Conservation (phyloP, 352 stramenopile genomes). For the Globisporangium carolinianum region DNA sequence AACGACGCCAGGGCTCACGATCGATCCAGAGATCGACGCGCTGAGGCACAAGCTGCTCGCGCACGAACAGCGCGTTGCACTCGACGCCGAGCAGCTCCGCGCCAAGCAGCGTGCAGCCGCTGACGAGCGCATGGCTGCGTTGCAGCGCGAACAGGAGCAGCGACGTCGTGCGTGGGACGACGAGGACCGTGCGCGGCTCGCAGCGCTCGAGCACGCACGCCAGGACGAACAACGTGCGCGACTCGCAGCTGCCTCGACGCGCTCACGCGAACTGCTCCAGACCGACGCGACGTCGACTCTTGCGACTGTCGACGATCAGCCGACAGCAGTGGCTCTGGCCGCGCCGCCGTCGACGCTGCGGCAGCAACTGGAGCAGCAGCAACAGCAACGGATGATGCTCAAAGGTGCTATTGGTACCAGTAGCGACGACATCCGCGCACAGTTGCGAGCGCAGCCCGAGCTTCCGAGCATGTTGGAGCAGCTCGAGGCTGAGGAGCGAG, state of each 20-base stretch:
- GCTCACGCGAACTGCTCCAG: slow-evolving; percentile 24
- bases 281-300: slow-evolving; percentile 15
- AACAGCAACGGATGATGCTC: background rate
- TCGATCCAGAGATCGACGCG: slow-evolving; percentile 32
- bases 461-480: slow-evolving; percentile 74
- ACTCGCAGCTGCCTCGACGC: slow-evolving; percentile 19
- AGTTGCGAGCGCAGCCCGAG: slow-evolving; percentile 29
- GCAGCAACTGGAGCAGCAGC: slow-evolving; percentile 3
- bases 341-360: slow-evolving; percentile 2
- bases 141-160: slow-evolving; percentile 59
- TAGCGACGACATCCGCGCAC: slow-evolving; percentile 23
- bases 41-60: slow-evolving; percentile 31
- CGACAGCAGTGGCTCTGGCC: background rate
- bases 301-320: background rate
- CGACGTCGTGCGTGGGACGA: slow-evolving; percentile 63
- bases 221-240: slow-evolving; percentile 33
- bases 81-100: slow-evolving; percentile 37
- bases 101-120: slow-evolving; percentile 37
- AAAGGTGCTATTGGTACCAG: background rate
- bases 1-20: background rate
- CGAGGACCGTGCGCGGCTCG: slow-evolving; percentile 43
- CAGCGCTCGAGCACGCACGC: slow-evolving; percentile 39
- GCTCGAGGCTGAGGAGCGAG: slow-evolving; percentile 64
- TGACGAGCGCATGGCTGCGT: slow-evolving; percentile 44
- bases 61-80: slow-evolving; percentile 32